A percentile compares a stretch with the other conserved stretches of the same genome.
Conservation (phyloP, 2,329 filamentous ascomycete species). For the Xylaria sp. region DNA sequence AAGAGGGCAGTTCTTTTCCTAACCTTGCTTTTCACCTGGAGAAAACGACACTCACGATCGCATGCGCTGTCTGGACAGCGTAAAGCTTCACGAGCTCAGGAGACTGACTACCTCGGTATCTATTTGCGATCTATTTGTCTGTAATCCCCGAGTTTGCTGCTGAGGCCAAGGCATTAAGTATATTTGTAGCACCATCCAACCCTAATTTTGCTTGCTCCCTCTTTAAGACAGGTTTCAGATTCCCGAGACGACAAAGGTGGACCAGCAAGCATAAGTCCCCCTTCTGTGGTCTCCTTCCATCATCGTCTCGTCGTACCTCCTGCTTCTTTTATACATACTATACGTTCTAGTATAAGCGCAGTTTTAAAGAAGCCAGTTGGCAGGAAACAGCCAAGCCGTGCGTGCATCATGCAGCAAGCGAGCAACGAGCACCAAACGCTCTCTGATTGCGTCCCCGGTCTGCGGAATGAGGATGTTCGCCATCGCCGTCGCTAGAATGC, state of each 20-base stretch:
- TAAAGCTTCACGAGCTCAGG: background rate
- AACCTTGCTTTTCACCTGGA: background rate
- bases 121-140: background rate
- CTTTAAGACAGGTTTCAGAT: conserved; percentile 4
- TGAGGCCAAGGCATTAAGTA: background rate
- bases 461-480: conserved; percentile 15
- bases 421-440: background rate
- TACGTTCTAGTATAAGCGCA: background rate
- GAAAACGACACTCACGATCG: background rate
- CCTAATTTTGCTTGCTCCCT: background rate
- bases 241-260: background rate
- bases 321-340: background rate
- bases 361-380: background rate
- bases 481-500: conserved; percentile 10
- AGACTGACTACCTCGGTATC: background rate
- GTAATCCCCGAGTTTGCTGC: background rate
- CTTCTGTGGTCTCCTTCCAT: background rate
- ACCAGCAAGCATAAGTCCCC: background rate
- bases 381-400: background rate
- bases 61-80: background rate
- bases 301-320: background rate
- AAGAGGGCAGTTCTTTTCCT: no score
- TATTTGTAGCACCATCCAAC: background rate
- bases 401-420: background rate
- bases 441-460: conserved; percentile 9